A percentile compares a stretch with the other conserved stretches of the same genome.
These are phyloP conservation scores for Solanum etuberosum DNA, from an alignment of 257 asterid genomes.

Conservation along the genomic window DNA sequence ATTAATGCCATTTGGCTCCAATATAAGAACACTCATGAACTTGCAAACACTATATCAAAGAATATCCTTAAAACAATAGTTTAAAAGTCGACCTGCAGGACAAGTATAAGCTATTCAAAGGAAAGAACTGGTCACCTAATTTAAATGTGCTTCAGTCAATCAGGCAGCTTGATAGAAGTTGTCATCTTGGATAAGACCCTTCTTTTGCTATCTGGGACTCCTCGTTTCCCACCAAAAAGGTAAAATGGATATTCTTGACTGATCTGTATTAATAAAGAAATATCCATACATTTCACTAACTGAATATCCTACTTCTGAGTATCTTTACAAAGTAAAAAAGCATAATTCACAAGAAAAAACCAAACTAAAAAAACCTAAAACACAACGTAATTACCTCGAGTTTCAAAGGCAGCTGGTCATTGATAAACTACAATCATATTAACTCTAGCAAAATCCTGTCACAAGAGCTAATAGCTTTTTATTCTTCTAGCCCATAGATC, in stretches of 20 bases:
- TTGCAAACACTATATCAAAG: no score
- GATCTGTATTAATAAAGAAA: background rate
- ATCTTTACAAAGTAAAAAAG: background rate
- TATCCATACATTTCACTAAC: background rate
- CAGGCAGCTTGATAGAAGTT: background rate
- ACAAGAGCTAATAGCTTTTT: background rate
- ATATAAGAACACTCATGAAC: no score
- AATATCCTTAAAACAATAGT: no score
- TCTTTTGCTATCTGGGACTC: background rate
- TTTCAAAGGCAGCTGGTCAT: background rate
- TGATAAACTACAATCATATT: background rate
- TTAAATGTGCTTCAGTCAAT: background rate
- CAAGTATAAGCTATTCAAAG: background rate
- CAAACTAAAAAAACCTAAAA: background rate
- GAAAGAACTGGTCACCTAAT: background rate
- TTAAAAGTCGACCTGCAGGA: background rate
- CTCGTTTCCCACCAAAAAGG: background rate
- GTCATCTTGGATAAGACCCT: background rate
- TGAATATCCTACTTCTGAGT: background rate
- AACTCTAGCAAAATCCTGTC: background rate
- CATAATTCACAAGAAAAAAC: background rate
- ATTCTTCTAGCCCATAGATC: conserved; percentile 10
- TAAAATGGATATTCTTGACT: background rate
- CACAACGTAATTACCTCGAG: background rate
- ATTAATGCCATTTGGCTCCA: no score